These are phyloP conservation scores for Ceratobasidium sp. DNA, from an alignment of 1,284 basidiomycete species.

Conservation along the genomic window DNA sequence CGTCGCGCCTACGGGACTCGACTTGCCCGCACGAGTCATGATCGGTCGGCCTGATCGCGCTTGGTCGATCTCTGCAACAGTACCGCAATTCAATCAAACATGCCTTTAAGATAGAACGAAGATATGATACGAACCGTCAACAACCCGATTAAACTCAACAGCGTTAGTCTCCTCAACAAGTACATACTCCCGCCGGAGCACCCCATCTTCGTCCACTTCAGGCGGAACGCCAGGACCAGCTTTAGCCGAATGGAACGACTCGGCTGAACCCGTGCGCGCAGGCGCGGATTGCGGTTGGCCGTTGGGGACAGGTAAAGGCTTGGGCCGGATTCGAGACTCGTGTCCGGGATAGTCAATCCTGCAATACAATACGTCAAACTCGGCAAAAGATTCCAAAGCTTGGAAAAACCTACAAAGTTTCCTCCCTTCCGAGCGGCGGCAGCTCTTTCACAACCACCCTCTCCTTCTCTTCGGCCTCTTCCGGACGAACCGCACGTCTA, in stretches of 20 bases:
- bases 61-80: conserved; percentile 69
- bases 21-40: conserved; percentile 47
- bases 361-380: conserved; percentile 6
- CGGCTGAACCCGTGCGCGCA: conserved; percentile 17
- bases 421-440: conserved; percentile 37
- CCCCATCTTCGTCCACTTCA: conserved; percentile 40
- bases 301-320: conserved; percentile 7
- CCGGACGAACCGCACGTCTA: conserved; percentile 58
- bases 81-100: conserved; percentile 25
- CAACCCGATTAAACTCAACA: conserved; percentile 80
- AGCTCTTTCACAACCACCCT: conserved; percentile 40
- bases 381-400: not conserved
- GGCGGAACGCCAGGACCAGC: conserved; percentile 12
- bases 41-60: conserved; percentile 46
- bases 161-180: conserved; percentile 79
- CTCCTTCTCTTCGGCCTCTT: conserved; percentile 31
- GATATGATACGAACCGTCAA: conserved; percentile 70
- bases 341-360: conserved; percentile 45
- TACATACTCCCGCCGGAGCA: conserved; percentile 72
- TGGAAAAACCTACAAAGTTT: conserved; percentile 37
- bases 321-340: conserved; percentile 29
- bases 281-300: conserved; percentile 22
- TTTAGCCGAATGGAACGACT: conserved; percentile 29
- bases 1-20: conserved; percentile 43
- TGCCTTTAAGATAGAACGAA: conserved; percentile 38